Base-by-base conservation (phyloP, 257 asterid genomes). In the Thymus quinquecostatus region DNA sequence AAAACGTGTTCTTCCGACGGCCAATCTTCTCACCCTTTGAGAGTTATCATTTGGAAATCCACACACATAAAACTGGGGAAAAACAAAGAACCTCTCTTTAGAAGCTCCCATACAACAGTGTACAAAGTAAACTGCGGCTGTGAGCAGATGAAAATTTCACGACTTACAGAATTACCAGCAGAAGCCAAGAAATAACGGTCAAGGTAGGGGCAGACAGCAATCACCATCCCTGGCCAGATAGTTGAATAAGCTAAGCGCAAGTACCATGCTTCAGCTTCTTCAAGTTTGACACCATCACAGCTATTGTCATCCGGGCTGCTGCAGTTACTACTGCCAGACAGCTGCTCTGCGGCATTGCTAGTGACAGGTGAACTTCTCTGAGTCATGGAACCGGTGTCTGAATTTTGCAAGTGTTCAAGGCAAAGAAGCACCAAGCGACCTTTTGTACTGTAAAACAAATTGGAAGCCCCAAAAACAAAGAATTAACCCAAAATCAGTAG, bases 371-470 rank as follows among this genome's bases (percentile, higher is more conserved):
- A 83, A 68, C 79, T 80, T 65, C 87, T 87, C 69, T 86, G 91
- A 58, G 86, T 78, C 47, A 78, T 79, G 11, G 96, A 84, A 78
- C 91, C 90, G 60, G 86, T 75, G 73, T 89, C 96, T 54, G 92
- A 89, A 72, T 76, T 86, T 82, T 79, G 96, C 75, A 59, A 27
- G 69, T 82, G 95, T 68, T 89, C 98, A 72, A 94, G 79, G 84
- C 93, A 84, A 30, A 94, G 92, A 74, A 94, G 92, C 75, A 91
- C 75, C 85, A 94, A 71, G 75, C 97, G 99, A 33, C 98, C 99
- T 83, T 79, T 88, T 53, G 97, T 91, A 69, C 97, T 89, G 91
- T 77, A 79, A 74, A 82, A 62, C 34, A 41, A 57, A 79, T 14
- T 62, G 44, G 75, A 56, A 57, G 63, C 50, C 21, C 75, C 72